Evolutionary conservation across 2,329 filamentous ascomycete species (phyloP).

Genomic region (Diplodia intermedia): DNA sequence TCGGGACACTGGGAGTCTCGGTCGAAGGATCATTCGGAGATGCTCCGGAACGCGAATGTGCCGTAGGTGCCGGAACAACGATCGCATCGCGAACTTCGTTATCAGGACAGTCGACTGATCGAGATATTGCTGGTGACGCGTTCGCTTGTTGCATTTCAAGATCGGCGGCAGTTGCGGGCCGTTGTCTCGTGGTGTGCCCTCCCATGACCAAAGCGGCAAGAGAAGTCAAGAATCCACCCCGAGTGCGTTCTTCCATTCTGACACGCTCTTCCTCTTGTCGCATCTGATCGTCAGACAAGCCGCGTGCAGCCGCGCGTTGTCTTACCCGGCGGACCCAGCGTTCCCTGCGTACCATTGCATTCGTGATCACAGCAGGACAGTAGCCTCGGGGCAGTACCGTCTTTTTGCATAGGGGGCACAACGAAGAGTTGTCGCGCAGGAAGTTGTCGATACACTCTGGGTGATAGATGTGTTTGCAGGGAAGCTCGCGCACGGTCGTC

Average conservation of each 20-base stretch:
- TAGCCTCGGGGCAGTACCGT: conserved; percentile 74
- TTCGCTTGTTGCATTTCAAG: conserved; percentile 30
- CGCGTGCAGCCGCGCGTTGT: conserved; percentile 49
- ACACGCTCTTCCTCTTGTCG: conserved; percentile 26
- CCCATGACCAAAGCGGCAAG: conserved; percentile 24
- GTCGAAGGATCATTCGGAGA: conserved; percentile 34
- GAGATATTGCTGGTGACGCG: conserved; percentile 1
- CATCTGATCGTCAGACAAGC: conserved; percentile 27
- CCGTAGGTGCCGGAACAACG: conserved; percentile 21
- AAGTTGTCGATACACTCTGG: conserved; percentile 90
- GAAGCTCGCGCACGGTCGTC: conserved; percentile 81
- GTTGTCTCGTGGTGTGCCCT: conserved; percentile 18
- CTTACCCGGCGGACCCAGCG: conserved; percentile 69
- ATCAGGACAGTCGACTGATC: conserved; percentile 22
- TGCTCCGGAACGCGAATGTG: conserved; percentile 27
- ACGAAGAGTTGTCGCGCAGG: conserved; percentile 75
- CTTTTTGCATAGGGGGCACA: conserved; percentile 91
- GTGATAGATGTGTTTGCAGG: conserved; percentile 93
- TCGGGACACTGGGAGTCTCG: conserved; percentile 28
- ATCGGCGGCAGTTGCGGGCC: conserved; percentile 19
- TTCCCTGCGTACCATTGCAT: conserved; percentile 81
- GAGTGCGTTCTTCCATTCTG: conserved; percentile 26
- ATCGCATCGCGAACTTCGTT: conserved; percentile 19
- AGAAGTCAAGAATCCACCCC: conserved; percentile 21
- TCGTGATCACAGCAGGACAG: conserved; percentile 61